Evolutionary conservation across 768 basidiomycete genomes (phyloP), one percentile per base, ranked within the genome.

Genomic region (Naganishia onofrii): DNA sequence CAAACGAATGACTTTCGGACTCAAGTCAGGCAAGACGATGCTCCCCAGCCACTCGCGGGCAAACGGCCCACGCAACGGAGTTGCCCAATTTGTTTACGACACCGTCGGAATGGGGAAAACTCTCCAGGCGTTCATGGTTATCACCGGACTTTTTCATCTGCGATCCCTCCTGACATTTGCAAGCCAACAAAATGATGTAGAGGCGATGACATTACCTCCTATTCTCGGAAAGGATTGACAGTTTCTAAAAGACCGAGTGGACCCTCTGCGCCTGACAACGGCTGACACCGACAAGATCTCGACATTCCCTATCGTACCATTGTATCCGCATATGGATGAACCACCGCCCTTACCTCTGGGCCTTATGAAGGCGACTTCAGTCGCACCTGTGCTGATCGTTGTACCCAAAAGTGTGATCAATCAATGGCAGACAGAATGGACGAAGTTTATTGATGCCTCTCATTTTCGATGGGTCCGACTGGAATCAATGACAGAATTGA

Each of bases 361-460:
- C 1, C 8, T 55, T 6, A 3, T 12, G 5, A 55, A 55, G 28
- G 54, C 29, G 5, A 26, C 32, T 32, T 19, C 54, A 6, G 3
- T 55, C 9, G 28, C 12, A 2, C 54, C 54, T 6, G 17, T 31
- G 4, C 29, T 55, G 29, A 32, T 55, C 15, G 54, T 55, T 4
- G 54, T 55, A 7, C 54, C 54, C 1, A 55, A 55, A 34, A 55
- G 54, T 26, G 54, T 55, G 2, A 55, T 55, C 2, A 29, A 55
- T 32, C 54, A 55, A 17, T 55, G 54, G 54, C 29, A 55, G 32
- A 6, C 54, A 2, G 54, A 55, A 15, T 55, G 54, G 54, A 55
- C 28, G 1, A 29, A 34, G 29, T 55, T 55, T 15, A 34, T 55
- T 9, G 54, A 55, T 32, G 54, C 29, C 1, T 3, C 54, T 21